Percentiles rank a stretch among this genome's conserved stretches.
These are phyloP conservation scores for Alternaria triticina DNA, from an alignment of 2,329 filamentous ascomycete genomes.

Conservation along the genomic window DNA sequence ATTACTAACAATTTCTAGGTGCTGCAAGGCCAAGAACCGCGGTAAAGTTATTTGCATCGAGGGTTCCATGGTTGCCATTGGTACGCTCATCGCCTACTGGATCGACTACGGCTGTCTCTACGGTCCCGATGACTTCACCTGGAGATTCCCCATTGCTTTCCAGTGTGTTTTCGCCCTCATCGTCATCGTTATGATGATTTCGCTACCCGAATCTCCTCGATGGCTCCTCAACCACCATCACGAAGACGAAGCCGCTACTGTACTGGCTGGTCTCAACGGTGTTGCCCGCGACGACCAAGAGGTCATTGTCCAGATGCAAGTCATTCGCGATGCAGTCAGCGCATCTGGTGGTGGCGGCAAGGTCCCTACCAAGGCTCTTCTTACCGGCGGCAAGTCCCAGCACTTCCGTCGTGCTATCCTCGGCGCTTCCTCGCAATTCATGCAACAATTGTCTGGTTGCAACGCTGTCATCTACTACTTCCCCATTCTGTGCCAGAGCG, in stretches of 20 bases:
- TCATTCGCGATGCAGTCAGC: slow-evolving; percentile 63
- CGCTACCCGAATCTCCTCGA: slow-evolving; percentile 37
- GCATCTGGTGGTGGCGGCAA: slow-evolving; percentile 45
- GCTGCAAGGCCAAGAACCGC: slow-evolving; percentile 61
- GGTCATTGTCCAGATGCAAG: slow-evolving; percentile 64
- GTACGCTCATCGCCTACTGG: slow-evolving; percentile 59
- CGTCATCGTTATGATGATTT: slow-evolving; percentile 45
- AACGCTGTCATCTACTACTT: slow-evolving; percentile 56
- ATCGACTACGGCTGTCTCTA: slow-evolving; percentile 55
- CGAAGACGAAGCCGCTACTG: slow-evolving; percentile 55
- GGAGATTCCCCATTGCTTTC: slow-evolving; percentile 61
- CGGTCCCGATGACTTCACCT: slow-evolving; percentile 42
- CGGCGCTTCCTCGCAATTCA: slow-evolving; percentile 65
- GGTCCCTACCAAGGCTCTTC: slow-evolving; percentile 53
- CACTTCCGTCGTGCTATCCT: slow-evolving; percentile 68
- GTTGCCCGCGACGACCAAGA: slow-evolving; percentile 59
- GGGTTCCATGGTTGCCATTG: slow-evolving; percentile 58
- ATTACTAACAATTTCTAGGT: slow-evolving; percentile 13
- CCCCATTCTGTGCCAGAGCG: slow-evolving; percentile 54
- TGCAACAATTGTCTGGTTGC: slow-evolving; percentile 60
- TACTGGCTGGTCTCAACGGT: slow-evolving; percentile 57
- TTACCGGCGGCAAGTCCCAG: slow-evolving; percentile 68
- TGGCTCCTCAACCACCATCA: slow-evolving; percentile 45
- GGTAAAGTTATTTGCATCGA: slow-evolving; percentile 66
- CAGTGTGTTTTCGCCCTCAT: slow-evolving; percentile 56